Base-by-base conservation (phyloP, 371 early-diverging fungal species). In the Lichtheimia ornata region DNA sequence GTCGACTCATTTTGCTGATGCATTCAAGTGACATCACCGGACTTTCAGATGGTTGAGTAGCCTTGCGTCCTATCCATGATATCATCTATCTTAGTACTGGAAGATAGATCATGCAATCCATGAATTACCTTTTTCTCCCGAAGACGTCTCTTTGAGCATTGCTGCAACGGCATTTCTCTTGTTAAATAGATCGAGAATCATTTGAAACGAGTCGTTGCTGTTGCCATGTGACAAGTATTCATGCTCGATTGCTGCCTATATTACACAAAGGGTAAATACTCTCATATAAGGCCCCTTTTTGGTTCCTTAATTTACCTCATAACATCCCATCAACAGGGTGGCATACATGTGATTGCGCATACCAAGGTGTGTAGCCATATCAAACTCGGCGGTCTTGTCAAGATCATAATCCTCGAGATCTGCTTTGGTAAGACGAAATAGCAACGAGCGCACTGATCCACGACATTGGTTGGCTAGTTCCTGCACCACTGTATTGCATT, bases 321-420 rank as follows among this genome's bases (percentile, higher is more conserved):
- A 83, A 24, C 72, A 67, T 6, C 84, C 84, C 17, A 77, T 55
- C 27, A 88, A 47, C 2, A 86, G 42, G 6, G 60, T 62, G 2
- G 82, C 79, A 27, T 72, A 77, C 50, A 74, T 71, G 47, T 78
- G 76, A 53, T 86, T 85, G 2, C 80, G 73, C 35, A 73, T 61
- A 1, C 88, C 88, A 9, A 71, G 61, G 50, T 73, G 70, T 20
- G 79, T 78, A 0, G 63, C 70, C 72, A 77, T 74, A 63, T 82
- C 84, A 52, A 81, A 83, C 13, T 72, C 84, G 4, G 84, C 71
- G 2, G 82, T 67, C 43, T 82, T 82, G 50, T 86, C 84, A 3
- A 88, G 64, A 24, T 74, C 81, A 62, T 77, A 86, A 40, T 88
- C 86, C 40, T 83, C 84, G 40, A 84, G 59, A 22, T 76, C 79